These are phyloP conservation scores for Schizochytrium sp. DNA, from an alignment of 108 stramenopile species.

Conservation along the genomic window DNA sequence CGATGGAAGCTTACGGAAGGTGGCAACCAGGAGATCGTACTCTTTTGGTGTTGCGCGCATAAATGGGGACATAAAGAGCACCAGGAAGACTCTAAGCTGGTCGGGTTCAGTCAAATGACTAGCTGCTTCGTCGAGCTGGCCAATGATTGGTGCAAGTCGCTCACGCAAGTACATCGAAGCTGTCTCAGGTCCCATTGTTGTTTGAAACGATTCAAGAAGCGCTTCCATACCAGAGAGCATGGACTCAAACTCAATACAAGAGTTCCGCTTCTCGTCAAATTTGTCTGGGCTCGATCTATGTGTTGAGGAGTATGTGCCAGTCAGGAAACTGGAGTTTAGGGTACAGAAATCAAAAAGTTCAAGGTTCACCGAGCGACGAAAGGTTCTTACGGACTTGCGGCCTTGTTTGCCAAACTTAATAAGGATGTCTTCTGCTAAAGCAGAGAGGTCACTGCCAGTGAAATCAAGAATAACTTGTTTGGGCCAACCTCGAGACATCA, in stretches of 20 bases:
- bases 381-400: constrained; percentile 5
- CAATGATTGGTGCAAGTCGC: background rate
- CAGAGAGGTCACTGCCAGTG: background rate
- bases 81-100: constrained; percentile 20
- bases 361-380: background rate
- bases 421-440: background rate
- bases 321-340: constrained; percentile 19
- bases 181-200: background rate
- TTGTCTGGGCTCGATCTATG: constrained; percentile 17
- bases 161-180: background rate
- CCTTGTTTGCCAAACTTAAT: background rate
- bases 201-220: background rate
- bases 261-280: constrained; percentile 55
- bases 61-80: background rate
- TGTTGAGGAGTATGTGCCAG: background rate
- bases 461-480: background rate
- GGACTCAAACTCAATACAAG: constrained; percentile 1
- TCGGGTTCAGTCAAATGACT: constrained; percentile 12
- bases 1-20: background rate
- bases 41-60: background rate
- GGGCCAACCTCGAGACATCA: background rate
- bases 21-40: background rate
- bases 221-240: constrained; percentile 6
- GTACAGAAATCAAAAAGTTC: constrained; percentile 15
- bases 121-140: constrained; percentile 34